phyloP scores from a whole-genome alignment of 2,329 filamentous ascomycete genomes.

The Akanthomyces dipterigenus region DNA sequence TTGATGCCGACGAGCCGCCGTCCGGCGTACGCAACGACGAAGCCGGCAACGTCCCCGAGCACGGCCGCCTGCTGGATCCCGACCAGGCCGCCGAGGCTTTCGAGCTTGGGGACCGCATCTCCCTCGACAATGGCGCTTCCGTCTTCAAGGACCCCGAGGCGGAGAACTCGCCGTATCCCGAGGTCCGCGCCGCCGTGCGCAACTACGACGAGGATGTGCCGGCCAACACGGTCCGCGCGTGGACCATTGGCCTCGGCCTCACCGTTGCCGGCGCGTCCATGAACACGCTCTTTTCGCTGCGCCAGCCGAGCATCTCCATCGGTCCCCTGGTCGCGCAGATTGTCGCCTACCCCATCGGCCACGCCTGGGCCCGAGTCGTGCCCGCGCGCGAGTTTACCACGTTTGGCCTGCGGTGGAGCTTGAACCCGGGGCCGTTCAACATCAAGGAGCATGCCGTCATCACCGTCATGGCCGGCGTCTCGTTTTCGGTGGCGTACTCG shows the following conservation, averaged over 20 bases:
- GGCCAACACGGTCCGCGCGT: conserved; percentile 59
- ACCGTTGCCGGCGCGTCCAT: conserved; percentile 51
- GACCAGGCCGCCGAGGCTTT: conserved; percentile 30
- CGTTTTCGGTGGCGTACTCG: conserved; percentile 63
- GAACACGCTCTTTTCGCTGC: conserved; percentile 58
- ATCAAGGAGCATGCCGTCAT: conserved; percentile 65
- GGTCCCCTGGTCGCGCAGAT: conserved; percentile 57
- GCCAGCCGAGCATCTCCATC: conserved; percentile 54
- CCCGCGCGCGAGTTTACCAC: conserved; percentile 42
- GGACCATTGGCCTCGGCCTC: conserved; percentile 53
- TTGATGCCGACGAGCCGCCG: conserved; percentile 18
- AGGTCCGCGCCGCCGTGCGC: conserved; percentile 56
- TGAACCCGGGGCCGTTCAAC: conserved; percentile 66
- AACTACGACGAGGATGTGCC: conserved; percentile 60
- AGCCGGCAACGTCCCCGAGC: conserved; percentile 42
- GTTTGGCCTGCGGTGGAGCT: conserved; percentile 47
- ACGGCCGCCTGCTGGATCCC: conserved; percentile 51
- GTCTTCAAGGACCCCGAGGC: conserved; percentile 33
- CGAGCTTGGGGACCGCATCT: conserved; percentile 5
- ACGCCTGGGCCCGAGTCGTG: conserved; percentile 51
- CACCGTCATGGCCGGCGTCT: conserved; percentile 64
- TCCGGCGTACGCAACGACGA: conserved; percentile 32
- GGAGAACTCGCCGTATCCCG: conserved; percentile 59
- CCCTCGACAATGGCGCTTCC: conserved; percentile 20
- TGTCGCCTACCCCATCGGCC: conserved; percentile 57